Evolutionary conservation across 306 rosid genomes (phyloP).

Genomic region (Vicia faba): DNA sequence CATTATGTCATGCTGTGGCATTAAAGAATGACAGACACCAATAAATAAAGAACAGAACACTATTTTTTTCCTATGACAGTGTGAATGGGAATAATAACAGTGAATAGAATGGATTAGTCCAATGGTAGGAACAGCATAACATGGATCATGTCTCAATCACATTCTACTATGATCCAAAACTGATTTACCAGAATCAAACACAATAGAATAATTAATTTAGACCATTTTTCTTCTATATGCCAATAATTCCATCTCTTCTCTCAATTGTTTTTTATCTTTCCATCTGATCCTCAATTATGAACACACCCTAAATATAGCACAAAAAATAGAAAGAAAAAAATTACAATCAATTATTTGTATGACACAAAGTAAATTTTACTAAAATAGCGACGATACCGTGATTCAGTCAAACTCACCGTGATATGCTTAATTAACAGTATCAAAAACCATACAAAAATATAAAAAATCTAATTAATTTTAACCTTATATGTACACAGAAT

Average conservation of each 20-base stretch:
- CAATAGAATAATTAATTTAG: slow-evolving; percentile 32
- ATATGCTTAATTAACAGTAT: not conserved
- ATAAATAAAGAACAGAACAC: slow-evolving; percentile 20
- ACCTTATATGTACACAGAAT: slow-evolving; percentile 26
- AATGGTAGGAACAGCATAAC: slow-evolving; percentile 33
- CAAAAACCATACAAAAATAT: not conserved
- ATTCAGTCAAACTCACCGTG: not conserved
- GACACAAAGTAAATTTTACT: not conserved
- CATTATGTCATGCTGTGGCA: slow-evolving; percentile 40
- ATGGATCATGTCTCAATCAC: slow-evolving; percentile 52
- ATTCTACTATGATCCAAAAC: slow-evolving; percentile 38
- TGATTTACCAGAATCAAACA: slow-evolving; percentile 35
- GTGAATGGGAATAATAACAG: slow-evolving; percentile 30
- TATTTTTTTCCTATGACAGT: not conserved
- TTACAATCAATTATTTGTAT: not conserved
- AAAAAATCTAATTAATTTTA: not conserved
- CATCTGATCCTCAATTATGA: slow-evolving; percentile 20
- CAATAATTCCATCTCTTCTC: slow-evolving; percentile 29
- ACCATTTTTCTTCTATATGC: slow-evolving; percentile 25
- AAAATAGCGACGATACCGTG: not conserved
- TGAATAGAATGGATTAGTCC: slow-evolving; percentile 33
- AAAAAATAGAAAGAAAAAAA: not conserved
- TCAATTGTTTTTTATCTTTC: not conserved
- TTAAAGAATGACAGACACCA: slow-evolving; percentile 32
- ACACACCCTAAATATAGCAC: not conserved